phyloP scores from a whole-genome alignment of 768 basidiomycete genomes.

The Lentinula sp. region DNA sequence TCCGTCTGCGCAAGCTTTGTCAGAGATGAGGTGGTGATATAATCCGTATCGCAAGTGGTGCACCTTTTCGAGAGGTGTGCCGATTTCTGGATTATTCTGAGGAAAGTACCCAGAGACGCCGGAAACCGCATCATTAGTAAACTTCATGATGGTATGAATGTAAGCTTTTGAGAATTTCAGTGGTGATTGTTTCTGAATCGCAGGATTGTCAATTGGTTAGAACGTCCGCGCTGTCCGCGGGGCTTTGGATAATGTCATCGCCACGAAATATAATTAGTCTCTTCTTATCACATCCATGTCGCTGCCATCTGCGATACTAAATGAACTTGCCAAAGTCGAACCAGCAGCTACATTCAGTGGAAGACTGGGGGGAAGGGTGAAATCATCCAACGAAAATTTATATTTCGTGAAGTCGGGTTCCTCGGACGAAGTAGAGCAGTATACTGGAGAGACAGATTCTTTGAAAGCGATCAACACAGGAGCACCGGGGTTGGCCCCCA shows the following conservation, averaged over 20 bases:
- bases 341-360: slow-evolving; percentile 42
- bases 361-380: slow-evolving; percentile 33
- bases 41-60: background rate
- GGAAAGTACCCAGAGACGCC: slow-evolving; percentile 52
- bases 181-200: background rate
- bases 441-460: slow-evolving; percentile 61
- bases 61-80: slow-evolving; percentile 20
- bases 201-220: no score
- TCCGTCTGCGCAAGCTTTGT: slow-evolving; percentile 29
- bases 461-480: slow-evolving; percentile 55
- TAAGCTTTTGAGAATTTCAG: background rate
- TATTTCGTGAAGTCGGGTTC: slow-evolving; percentile 64
- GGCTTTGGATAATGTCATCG: no score
- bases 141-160: slow-evolving; percentile 12
- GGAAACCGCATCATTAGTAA: slow-evolving; percentile 41
- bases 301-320: slow-evolving; percentile 29
- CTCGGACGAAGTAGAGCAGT: slow-evolving; percentile 54
- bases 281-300: background rate
- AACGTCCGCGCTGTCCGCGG: no score
- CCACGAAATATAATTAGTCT: no score
- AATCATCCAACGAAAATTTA: slow-evolving; percentile 47
- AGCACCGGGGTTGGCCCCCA: slow-evolving; percentile 65
- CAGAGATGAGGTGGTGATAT: background rate
- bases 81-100: slow-evolving; percentile 52
- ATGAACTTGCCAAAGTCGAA: slow-evolving; percentile 43